A percentile compares a stretch with the other conserved stretches of the same genome.
phyloP scores from a whole-genome alignment of 179 eudicot species.

The Corrigiola litoralis region DNA sequence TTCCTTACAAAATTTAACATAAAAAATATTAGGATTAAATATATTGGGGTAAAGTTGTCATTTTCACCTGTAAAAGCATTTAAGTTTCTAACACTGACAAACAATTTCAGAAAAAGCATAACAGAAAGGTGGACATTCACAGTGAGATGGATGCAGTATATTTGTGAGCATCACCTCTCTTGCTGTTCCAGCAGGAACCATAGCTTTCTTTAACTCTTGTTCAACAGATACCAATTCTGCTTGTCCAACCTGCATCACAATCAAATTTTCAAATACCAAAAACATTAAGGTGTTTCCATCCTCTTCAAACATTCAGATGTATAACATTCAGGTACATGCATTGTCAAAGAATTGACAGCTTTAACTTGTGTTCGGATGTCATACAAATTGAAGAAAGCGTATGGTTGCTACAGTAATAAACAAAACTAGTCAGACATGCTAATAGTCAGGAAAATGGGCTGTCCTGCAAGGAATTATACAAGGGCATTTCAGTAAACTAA shows the following conservation, averaged over 20 bases:
- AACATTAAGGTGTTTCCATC: background rate
- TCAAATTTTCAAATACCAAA: slow-evolving; percentile 1
- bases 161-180: slow-evolving; percentile 60
- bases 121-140: background rate
- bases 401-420: background rate
- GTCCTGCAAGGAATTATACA: background rate
- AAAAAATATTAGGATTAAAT: no score
- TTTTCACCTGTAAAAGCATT: no score
- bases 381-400: no score
- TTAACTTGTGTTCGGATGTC: no score
- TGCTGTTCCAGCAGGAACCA: slow-evolving; percentile 83
- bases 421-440: background rate
- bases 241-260: slow-evolving; percentile 66
- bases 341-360: background rate
- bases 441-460: background rate
- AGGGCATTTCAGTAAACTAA: background rate
- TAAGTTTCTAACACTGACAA: no score
- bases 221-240: slow-evolving; percentile 85
- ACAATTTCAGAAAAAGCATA: no score
- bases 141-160: no score
- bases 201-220: slow-evolving; percentile 62
- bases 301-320: background rate
- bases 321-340: background rate
- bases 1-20: no score
- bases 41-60: no score